Base-by-base conservation (phyloP, 2,329 filamentous ascomycete species). In the Cordyceps cateniannulata region DNA sequence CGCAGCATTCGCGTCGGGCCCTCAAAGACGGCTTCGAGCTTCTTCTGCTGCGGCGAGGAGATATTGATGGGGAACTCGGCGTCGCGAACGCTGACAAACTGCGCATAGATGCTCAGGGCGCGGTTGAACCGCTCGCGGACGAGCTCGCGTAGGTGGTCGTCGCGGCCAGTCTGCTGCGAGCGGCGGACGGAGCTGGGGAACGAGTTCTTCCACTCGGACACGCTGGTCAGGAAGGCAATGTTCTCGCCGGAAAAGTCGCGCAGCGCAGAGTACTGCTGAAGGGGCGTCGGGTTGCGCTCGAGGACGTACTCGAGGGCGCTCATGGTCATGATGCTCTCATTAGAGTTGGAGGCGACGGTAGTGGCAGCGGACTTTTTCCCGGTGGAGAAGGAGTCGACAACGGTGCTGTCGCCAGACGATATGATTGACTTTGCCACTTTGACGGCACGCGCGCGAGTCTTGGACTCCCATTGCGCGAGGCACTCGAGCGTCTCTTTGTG, bases 171-270 rank as follows among this genome's bases (percentile, higher is more conserved):
- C 16, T 49, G 51, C 35, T 16, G 32, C 24, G 42, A 25, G 24
- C 67, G 65, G n/a, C 63, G 64, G 1, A 66, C 53, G 1, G 64
- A 42, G 1, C 47, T 44, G 0, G 73, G 71, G 50, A 73, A 69
- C 1, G 70, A 71, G 3, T 68, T 66, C 68, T 82, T 85, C 82
- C 84, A 88, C 53, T 79, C 76, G 1, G 77, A 73, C 1, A 87
- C 79, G n/a, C 77, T 75, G 9, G 78, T 84, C 2, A 89, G 74
- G 69, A 89, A 89, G 38, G 85, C 81, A 64, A 89, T 85, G 68
- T 90, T 90, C 69, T 90, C 87, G 16, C 85, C 86, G 0, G 86
- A 88, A 68, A 89, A 89, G 65, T 89, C 87, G 40, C 81, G 79
- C 1, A 83, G 76, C 0, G 86, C 85, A 0, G 87, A 86, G 69